These are phyloP conservation scores for Escallonia rubra DNA, from an alignment of 129 eudicot genomes.

Conservation along the genomic window DNA sequence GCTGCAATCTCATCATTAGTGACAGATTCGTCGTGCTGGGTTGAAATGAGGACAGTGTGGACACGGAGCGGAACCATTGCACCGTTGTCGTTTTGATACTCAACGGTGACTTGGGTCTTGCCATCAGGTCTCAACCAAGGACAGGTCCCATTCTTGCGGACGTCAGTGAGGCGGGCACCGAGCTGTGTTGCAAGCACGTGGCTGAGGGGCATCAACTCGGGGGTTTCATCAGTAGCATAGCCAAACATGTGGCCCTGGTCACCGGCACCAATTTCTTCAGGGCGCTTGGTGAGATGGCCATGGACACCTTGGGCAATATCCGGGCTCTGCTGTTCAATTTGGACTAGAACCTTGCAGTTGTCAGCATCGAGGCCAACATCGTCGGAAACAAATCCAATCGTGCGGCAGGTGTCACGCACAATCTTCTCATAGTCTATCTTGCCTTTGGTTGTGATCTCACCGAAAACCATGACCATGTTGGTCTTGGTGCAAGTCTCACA, in stretches of 20 bases:
- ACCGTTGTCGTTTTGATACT: constrained; percentile 51
- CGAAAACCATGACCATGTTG: constrained; percentile 67
- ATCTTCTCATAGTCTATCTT: constrained; percentile 62
- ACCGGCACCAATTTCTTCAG: constrained; percentile 70
- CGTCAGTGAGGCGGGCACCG: constrained; percentile 60
- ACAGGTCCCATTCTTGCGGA: constrained; percentile 56
- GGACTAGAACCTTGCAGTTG: constrained; percentile 56
- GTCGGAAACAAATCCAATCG: constrained; percentile 47
- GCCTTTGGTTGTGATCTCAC: constrained; percentile 68
- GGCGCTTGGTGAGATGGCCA: constrained; percentile 60
- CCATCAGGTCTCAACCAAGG: constrained; percentile 68
- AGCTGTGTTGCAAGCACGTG: constrained; percentile 62
- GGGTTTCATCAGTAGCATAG: constrained; percentile 60
- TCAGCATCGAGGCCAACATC: constrained; percentile 71
- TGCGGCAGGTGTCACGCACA: constrained; percentile 55
- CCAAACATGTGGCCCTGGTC: constrained; percentile 68
- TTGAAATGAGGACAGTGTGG: constrained; percentile 61
- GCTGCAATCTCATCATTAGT: constrained; percentile 59
- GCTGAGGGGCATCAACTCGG: constrained; percentile 57
- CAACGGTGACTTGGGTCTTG: constrained; percentile 61
- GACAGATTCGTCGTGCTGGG: constrained; percentile 62
- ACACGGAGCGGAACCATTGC: constrained; percentile 60
- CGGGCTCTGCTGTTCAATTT: constrained; percentile 62
- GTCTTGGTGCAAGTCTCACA: constrained; percentile 70
- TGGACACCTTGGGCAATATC: constrained; percentile 73